A percentile compares a stretch with the other conserved stretches of the same genome.
Conservation (phyloP, 805 yeast genomes). For the Nakazawaea pomicola region DNA sequence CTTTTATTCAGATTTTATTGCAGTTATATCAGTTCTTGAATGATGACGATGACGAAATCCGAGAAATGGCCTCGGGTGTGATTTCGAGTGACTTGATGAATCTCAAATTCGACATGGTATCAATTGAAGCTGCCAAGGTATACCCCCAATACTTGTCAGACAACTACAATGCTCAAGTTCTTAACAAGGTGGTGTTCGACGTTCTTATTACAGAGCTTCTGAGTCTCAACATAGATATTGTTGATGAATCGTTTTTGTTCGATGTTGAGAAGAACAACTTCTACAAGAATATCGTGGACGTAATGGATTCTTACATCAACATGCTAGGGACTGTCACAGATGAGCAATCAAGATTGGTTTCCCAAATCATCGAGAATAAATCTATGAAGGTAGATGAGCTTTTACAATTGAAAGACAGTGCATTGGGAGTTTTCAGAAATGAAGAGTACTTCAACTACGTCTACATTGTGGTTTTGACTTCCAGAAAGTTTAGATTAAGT, state of each 20-base stretch:
- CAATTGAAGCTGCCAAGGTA: conserved; percentile 26
- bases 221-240: conserved; percentile 10
- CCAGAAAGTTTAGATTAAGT: not conserved
- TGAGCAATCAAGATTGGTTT: not conserved
- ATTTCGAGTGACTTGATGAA: conserved; percentile 28
- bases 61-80: conserved; percentile 41
- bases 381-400: not conserved
- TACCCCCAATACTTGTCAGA: conserved; percentile 17
- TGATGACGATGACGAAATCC: conserved; percentile 66
- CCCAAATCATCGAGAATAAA: not conserved
- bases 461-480: conserved; percentile 1
- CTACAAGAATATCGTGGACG: conserved; percentile 45
- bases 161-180: not conserved
- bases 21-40: conserved; percentile 33
- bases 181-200: conserved; percentile 5
- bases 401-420: not conserved
- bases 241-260: conserved; percentile 38
- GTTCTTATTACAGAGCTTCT: conserved; percentile 5
- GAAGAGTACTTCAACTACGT: conserved; percentile 8
- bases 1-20: conserved; percentile 11
- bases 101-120: conserved; percentile 20
- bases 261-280: conserved; percentile 65
- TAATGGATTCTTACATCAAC: not conserved
- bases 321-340: not conserved
- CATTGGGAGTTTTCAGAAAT: conserved; percentile 7